Base-by-base conservation (phyloP, 1,284 basidiomycete species). In the Leccinum subrobustum region DNA sequence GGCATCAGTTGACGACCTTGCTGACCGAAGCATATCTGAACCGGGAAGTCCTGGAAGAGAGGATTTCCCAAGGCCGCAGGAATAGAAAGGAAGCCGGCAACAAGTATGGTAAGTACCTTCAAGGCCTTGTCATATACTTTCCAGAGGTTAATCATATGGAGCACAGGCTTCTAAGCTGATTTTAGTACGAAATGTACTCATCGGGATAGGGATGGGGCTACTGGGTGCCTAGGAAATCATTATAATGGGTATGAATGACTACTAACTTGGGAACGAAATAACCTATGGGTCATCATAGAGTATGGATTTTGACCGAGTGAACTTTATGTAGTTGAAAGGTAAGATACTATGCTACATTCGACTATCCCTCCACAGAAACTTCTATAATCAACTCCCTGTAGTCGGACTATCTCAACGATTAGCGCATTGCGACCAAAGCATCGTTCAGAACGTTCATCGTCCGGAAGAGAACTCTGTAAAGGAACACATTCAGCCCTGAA, bases 21-120 rank as follows among this genome's bases (percentile, higher is more conserved):
- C 78, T 93, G 48, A 86, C 84, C 52, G 88, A 92, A 63, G 91
- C 91, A 2, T 93, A 91, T 68, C 73, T 83, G 70, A 92, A 92
- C 68, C 83, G 91, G 37, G 91, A 92, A 62, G 83, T 82, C 0
- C 67, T 93, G 64, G 91, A 93, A 70, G 91, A 92, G 64, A 85
- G 77, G 75, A 91, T 93, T 67, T 91, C 91, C 0, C 84, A 90
- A 70, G 91, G 88, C 1, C 81, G 86, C 62, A 80, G 89, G 66
- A 93, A 93, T 68, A 81, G 91, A 64, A 93, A 92, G 70, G 91
- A 93, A 70, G 90, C 91, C 0, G 91, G 91, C 7, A 92, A 91
- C 73, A 93, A 92, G 78, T 93, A 93, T 65, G 91, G 91, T 88
- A 64, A 62, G 82, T 72, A 20, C 20, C 5, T 29, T 9, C 12